These are phyloP conservation scores for Erodium maritimum DNA, from an alignment of 345 rosid species.

Conservation along the genomic window DNA sequence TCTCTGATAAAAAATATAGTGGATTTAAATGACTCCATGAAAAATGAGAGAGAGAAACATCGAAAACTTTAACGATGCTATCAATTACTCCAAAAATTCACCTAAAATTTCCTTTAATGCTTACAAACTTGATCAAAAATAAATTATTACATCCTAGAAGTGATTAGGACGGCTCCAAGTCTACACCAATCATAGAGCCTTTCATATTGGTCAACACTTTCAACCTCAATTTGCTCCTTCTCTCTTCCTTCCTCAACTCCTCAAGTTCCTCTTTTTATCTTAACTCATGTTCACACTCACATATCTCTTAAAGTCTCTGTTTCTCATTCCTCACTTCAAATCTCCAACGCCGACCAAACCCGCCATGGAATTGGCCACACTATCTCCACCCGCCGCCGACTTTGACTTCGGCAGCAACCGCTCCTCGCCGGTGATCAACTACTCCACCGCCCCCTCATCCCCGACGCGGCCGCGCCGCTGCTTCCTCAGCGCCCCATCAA, in stretches of 20 bases:
- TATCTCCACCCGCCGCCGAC: slow-evolving; percentile 17
- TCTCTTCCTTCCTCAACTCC: slow-evolving; percentile 8
- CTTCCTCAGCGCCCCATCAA: slow-evolving; percentile 55
- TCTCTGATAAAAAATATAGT: too few relatives aligned
- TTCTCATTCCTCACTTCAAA: not conserved
- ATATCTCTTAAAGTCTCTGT: slow-evolving; percentile 2
- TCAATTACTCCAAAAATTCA: too few relatives aligned
- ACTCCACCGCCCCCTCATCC: slow-evolving; percentile 44
- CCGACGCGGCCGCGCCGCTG: slow-evolving; percentile 33
- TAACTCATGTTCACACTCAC: not conserved
- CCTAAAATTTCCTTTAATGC: too few relatives aligned
- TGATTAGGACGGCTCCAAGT: too few relatives aligned
- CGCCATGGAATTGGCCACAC: slow-evolving; percentile 29
- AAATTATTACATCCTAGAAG: too few relatives aligned
- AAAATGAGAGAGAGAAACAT: too few relatives aligned
- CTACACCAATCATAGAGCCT: too few relatives aligned
- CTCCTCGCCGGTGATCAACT: slow-evolving; percentile 24
- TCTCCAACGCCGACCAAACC: not conserved
- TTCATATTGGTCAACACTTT: slow-evolving; percentile 44
- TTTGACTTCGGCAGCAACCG: slow-evolving; percentile 37
- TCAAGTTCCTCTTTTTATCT: not conserved
- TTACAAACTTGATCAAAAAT: too few relatives aligned
- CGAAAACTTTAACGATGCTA: too few relatives aligned
- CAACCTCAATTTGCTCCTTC: slow-evolving; percentile 12
- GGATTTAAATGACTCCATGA: too few relatives aligned